A percentile compares a stretch with the other conserved stretches of the same genome.
Evolutionary conservation across 202 grass and related monocot species (phyloP).

Genomic region (Carex arenaria): DNA sequence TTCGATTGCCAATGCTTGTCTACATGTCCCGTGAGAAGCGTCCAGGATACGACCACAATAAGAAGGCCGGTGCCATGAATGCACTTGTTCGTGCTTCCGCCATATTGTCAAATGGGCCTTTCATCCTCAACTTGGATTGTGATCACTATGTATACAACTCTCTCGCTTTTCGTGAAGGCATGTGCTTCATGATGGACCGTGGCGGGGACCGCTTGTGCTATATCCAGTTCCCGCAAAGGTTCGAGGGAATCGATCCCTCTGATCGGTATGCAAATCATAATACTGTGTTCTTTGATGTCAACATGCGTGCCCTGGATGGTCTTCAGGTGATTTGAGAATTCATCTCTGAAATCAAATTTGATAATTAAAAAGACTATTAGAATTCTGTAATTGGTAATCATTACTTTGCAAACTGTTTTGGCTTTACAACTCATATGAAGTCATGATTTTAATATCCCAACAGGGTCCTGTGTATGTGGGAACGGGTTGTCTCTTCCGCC

Average conservation of each 20-base stretch:
- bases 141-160: slow-evolving; percentile 98
- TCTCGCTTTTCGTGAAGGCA: slow-evolving; percentile 69
- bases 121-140: slow-evolving; percentile 98
- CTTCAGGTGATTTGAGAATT: slow-evolving; percentile 32
- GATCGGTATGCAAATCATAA: slow-evolving; percentile 98
- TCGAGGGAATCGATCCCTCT: slow-evolving; percentile 94
- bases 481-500: slow-evolving; percentile 93
- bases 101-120: slow-evolving; percentile 92
- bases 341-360: not conserved
- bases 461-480: slow-evolving; percentile 92
- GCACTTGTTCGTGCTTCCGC: slow-evolving; percentile 87
- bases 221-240: slow-evolving; percentile 87
- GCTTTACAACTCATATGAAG: not conserved
- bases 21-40: slow-evolving; percentile 96
- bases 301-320: slow-evolving; percentile 97
- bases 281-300: slow-evolving; percentile 95
- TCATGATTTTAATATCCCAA: not conserved
- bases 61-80: slow-evolving; percentile 98
- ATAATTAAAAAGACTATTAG: not conserved
- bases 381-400: not conserved
- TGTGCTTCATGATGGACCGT: slow-evolving; percentile 99
- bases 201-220: slow-evolving; percentile 86
- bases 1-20: slow-evolving; percentile 86
- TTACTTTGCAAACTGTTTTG: not conserved
- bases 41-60: slow-evolving; percentile 94